phyloP scores from a whole-genome alignment of 768 basidiomycete species.

The Galerina sulciceps region DNA sequence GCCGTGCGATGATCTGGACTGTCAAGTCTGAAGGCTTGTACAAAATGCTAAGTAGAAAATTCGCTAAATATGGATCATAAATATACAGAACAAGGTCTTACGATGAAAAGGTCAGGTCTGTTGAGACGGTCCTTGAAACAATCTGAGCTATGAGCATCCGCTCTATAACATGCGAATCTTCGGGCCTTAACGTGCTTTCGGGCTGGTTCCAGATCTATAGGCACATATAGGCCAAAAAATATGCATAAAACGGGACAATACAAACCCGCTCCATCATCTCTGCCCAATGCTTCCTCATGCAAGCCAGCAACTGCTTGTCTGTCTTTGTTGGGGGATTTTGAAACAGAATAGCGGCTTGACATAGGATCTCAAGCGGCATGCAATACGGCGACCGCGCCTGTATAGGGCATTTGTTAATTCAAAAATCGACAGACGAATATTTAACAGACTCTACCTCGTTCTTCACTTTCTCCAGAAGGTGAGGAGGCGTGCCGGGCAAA shows the following conservation, averaged over 20 bases:
- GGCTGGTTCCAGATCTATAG: slow-evolving; percentile 5
- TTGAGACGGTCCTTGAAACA: background rate
- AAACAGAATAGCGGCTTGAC: slow-evolving; percentile 1
- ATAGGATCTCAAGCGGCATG: background rate
- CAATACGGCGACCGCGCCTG: too few relatives aligned
- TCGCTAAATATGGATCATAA: background rate
- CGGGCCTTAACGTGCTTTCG: background rate
- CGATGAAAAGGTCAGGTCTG: slow-evolving; percentile 1
- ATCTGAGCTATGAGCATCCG: slow-evolving; percentile 2
- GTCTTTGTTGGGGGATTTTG: slow-evolving; percentile 3
- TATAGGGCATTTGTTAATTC: too few relatives aligned
- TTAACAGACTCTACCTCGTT: too few relatives aligned
- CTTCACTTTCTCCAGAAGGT: too few relatives aligned
- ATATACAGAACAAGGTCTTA: background rate
- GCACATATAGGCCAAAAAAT: background rate
- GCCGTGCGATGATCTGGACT: slow-evolving; percentile 6
- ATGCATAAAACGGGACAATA: background rate
- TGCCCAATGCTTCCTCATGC: slow-evolving; percentile 1
- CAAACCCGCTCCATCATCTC: slow-evolving; percentile 3
- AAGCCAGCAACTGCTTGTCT: background rate
- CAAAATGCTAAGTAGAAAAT: background rate
- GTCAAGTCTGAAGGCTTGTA: slow-evolving; percentile 5
- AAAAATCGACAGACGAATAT: too few relatives aligned
- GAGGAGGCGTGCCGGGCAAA: too few relatives aligned
- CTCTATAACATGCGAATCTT: slow-evolving; percentile 5